Evolutionary conservation across 164 flowering plant genomes (phyloP), one percentile per base, ranked within the genome.

Genomic region (Cinnamomum micranthum): DNA sequence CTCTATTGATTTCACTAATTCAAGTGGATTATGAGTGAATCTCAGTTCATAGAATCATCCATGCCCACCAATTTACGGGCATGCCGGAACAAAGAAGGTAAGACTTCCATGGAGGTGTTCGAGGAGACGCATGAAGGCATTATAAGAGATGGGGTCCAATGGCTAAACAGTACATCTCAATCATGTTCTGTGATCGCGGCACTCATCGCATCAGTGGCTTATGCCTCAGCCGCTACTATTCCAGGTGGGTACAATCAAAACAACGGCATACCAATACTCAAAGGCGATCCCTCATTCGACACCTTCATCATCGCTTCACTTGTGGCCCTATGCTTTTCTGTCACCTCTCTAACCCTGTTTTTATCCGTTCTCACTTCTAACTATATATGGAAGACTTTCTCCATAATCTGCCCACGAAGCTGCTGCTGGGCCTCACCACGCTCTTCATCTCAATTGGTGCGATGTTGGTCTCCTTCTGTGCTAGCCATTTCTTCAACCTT

Each of bases 401-500:
- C 7, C 12, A 25, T 4, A 47, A 52, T 13, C 64, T 75, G 20
- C 78, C 81, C 2, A 5, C 2, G 33, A 79, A 72, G 69, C 67
- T 75, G 7, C 9, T 79, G 14, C 4, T 75, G 20, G 81, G 78
- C 33, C 74, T 78, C 3, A 76, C 79, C 15, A 52, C 76, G 11
- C 76, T 81, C 31, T 79, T 81, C 59, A 31, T 79, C 17, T 78
- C 81, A 17, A 74, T 81, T 20, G 80, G 72, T 69, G 20, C 79
- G 12, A 74, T 81, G 74, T 52, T 81, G 73, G 65, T 78, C 10
- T 78, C 81, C 2, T 81, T 79, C 71, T 79, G 76, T 27, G 71
- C 81, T 23, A 80, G 81, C n/a, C 77, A 78, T 47, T 78, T 68
- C 75, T 74, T 81, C 65, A 73, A 76, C 14, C 74, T 81, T 5